phyloP scores from a whole-genome alignment of 2,329 filamentous ascomycete genomes.

The Cladosporium cucumerinum region DNA sequence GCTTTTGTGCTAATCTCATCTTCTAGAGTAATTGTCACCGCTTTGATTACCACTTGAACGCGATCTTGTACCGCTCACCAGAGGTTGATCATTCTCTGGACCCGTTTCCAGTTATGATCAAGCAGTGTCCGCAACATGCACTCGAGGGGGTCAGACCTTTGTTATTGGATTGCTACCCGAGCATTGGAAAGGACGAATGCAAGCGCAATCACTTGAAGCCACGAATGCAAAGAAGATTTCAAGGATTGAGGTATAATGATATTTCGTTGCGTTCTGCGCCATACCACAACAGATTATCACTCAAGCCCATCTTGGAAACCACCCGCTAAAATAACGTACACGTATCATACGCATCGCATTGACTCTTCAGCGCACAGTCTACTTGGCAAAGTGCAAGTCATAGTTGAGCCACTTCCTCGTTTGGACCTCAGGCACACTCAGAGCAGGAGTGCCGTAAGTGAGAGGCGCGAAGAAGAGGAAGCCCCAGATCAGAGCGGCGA shows the following conservation, averaged over 20 bases:
- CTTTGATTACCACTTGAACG: background rate
- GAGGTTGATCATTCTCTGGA: background rate
- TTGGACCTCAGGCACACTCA: constrained; percentile 73
- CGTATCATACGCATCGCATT: background rate
- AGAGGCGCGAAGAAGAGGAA: constrained; percentile 94
- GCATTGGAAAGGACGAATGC: background rate
- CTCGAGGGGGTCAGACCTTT: background rate
- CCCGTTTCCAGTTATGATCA: no score
- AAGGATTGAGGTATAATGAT: background rate
- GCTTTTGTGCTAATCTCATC: background rate
- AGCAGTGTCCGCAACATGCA: background rate
- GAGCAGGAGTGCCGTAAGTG: constrained; percentile 90
- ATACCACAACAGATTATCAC: background rate
- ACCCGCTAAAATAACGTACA: background rate
- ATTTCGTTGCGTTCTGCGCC: background rate
- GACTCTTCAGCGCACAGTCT: constrained; percentile 31
- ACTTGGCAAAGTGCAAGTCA: constrained; percentile 98
- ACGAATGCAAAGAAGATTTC: background rate
- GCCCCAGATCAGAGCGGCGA: constrained; percentile 65
- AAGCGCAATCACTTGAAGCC: background rate
- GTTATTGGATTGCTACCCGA: background rate
- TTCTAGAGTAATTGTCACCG: background rate
- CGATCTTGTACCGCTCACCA: background rate
- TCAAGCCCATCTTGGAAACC: background rate
- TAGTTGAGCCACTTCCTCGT: constrained; percentile 94